These are phyloP conservation scores for Cercospora sp. DNA, from an alignment of 2,329 filamentous ascomycete genomes.

Conservation along the genomic window DNA sequence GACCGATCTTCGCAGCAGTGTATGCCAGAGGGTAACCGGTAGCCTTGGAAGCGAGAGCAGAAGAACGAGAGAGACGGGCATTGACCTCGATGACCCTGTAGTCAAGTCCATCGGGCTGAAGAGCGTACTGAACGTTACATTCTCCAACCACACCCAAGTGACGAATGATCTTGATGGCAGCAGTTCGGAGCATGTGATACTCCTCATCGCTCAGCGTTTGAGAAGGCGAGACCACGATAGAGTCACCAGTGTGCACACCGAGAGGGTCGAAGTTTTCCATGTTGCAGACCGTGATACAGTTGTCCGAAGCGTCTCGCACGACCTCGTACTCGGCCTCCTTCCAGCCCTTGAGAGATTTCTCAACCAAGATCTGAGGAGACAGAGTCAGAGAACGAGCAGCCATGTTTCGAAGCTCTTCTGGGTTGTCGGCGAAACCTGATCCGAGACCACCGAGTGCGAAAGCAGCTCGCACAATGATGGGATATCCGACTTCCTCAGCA, in stretches of 20 bases:
- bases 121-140: slow-evolving; percentile 97
- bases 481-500: slow-evolving; percentile 85
- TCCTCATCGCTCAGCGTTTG: slow-evolving; percentile 98
- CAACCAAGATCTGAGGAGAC: slow-evolving; percentile 93
- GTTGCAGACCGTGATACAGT: slow-evolving; percentile 99
- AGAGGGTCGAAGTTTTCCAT: slow-evolving; percentile 99
- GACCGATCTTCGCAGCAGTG: slow-evolving; percentile 95
- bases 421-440: slow-evolving; percentile 91
- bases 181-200: slow-evolving; percentile 98
- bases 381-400: slow-evolving; percentile 89
- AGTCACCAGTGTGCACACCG: slow-evolving; percentile 97
- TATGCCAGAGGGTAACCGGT: slow-evolving; percentile 97
- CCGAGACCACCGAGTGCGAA: slow-evolving; percentile 95
- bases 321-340: slow-evolving; percentile 99
- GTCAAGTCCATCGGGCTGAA: slow-evolving; percentile 94
- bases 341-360: slow-evolving; percentile 99
- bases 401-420: slow-evolving; percentile 91
- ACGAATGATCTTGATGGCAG: slow-evolving; percentile 96
- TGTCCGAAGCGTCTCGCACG: slow-evolving; percentile 93
- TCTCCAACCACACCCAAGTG: slow-evolving; percentile 97
- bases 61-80: slow-evolving; percentile 95
- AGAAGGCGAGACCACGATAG: slow-evolving; percentile 94
- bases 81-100: slow-evolving; percentile 99
- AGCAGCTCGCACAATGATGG: slow-evolving; percentile 95
- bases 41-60: slow-evolving; percentile 94